These are phyloP conservation scores for Cladosporium austrohemisphaericum DNA, from an alignment of 2,329 filamentous ascomycete species.

Conservation along the genomic window DNA sequence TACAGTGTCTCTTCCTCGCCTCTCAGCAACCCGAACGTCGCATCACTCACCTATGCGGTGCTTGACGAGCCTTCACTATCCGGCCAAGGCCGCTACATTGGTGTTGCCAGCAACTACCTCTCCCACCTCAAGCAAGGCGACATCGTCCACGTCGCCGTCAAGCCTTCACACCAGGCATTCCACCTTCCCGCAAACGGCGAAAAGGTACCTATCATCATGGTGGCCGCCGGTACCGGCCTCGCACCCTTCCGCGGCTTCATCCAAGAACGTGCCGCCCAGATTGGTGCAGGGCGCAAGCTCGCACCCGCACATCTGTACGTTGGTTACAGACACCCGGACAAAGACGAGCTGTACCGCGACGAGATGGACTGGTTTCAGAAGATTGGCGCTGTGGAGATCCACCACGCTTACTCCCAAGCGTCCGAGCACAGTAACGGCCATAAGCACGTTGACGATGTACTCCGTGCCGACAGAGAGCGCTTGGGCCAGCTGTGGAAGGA, in stretches of 20 bases:
- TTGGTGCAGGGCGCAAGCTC: constrained; percentile 48
- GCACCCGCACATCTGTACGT: constrained; percentile 62
- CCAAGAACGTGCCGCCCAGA: constrained; percentile 67
- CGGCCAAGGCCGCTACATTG: constrained; percentile 36
- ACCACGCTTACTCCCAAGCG: constrained; percentile 56
- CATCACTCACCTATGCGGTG: constrained; percentile 63
- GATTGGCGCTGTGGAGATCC: constrained; percentile 58
- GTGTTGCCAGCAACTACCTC: constrained; percentile 44
- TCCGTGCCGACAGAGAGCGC: constrained; percentile 47
- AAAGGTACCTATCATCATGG: constrained; percentile 40
- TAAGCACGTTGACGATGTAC: constrained; percentile 51
- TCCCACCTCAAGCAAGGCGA: constrained; percentile 39
- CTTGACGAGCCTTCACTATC: constrained; percentile 25
- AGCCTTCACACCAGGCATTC: constrained; percentile 41
- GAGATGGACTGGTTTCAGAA: constrained; percentile 58
- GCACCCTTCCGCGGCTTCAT: constrained; percentile 97
- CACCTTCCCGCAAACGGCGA: constrained; percentile 42
- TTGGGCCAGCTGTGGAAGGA: constrained; percentile 45
- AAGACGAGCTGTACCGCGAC: constrained; percentile 60
- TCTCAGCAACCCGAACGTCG: constrained; percentile 26
- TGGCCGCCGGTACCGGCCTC: constrained; percentile 70
- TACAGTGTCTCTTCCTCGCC: constrained; percentile 36
- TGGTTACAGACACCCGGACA: constrained; percentile 43
- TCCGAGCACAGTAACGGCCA: constrained; percentile 45
- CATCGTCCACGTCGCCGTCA: constrained; percentile 41